Evolutionary conservation across 2,329 filamentous ascomycete genomes (phyloP).

Genomic region (Hymenoscyphus salicellus): DNA sequence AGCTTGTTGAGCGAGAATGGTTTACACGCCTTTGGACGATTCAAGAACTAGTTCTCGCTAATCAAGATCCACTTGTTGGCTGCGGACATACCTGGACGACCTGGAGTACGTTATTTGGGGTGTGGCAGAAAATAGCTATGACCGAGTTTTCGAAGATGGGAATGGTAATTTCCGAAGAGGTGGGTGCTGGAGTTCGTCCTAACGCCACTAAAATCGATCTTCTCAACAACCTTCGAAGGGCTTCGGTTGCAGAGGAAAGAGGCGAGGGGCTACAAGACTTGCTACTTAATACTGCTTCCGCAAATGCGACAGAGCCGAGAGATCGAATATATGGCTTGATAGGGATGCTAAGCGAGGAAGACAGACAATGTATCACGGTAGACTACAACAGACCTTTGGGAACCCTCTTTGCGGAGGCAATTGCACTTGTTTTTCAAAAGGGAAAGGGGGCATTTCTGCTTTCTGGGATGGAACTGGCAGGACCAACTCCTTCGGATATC

Average conservation of each 20-base stretch:
- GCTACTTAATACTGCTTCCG: not conserved
- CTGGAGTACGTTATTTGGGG: not conserved
- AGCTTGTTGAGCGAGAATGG: constrained; percentile 1
- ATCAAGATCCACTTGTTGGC: not conserved
- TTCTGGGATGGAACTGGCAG: not conserved
- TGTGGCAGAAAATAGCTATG: not conserved
- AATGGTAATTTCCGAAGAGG: not conserved
- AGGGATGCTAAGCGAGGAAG: not conserved
- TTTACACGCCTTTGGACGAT: constrained; percentile 2
- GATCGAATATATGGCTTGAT: constrained; percentile 5
- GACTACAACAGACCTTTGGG: not conserved
- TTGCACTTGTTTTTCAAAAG: not conserved
- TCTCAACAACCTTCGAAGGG: not conserved
- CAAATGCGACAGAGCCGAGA: not conserved
- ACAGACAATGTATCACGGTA: not conserved
- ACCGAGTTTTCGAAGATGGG: not conserved
- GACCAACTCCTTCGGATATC: not conserved
- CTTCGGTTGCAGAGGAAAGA: not conserved
- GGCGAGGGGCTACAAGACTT: not conserved
- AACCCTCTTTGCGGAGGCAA: not conserved
- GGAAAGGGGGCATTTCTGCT: not conserved
- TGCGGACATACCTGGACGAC: not conserved
- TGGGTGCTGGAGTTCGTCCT: not conserved
- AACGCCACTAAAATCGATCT: not conserved
- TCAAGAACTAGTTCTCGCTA: not conserved